phyloP scores from a whole-genome alignment of 768 basidiomycete genomes.

The Rhizopogon rudus region DNA sequence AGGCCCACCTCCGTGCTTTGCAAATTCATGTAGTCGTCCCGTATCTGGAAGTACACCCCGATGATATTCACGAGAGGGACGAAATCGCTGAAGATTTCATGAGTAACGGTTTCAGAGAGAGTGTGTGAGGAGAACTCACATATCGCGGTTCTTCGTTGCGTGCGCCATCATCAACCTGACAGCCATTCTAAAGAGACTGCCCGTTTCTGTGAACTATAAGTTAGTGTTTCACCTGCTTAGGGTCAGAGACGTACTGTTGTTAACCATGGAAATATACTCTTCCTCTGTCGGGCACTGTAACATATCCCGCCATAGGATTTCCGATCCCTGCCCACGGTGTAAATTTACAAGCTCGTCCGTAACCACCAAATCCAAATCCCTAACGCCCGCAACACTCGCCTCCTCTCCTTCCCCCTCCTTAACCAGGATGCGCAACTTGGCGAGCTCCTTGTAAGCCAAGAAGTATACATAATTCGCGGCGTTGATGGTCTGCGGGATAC shows the following conservation, averaged over 20 bases:
- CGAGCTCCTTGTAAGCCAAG: constrained; percentile 81
- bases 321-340: constrained; percentile 93
- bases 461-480: constrained; percentile 97
- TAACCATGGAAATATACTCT: constrained; percentile 94
- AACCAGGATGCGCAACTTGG: constrained; percentile 9
- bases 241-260: constrained; percentile 60
- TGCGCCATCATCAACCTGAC: constrained; percentile 97
- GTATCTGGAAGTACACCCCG: constrained; percentile 92
- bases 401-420: background rate
- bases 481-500: constrained; percentile 95
- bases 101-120: background rate
- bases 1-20: constrained; percentile 71
- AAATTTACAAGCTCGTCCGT: constrained; percentile 68
- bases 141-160: constrained; percentile 51
- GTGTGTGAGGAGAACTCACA: constrained; percentile 40
- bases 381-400: constrained; percentile 50
- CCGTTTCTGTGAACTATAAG: constrained; percentile 63
- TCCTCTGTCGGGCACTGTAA: constrained; percentile 90
- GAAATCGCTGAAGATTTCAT: constrained; percentile 56
- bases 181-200: constrained; percentile 86
- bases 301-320: constrained; percentile 92
- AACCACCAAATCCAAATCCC: constrained; percentile 55
- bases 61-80: constrained; percentile 91
- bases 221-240: constrained; percentile 14
- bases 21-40: constrained; percentile 97